These are phyloP conservation scores for Linnemannia hyalina DNA, from an alignment of 192 early-diverging fungal genomes.

Conservation along the genomic window DNA sequence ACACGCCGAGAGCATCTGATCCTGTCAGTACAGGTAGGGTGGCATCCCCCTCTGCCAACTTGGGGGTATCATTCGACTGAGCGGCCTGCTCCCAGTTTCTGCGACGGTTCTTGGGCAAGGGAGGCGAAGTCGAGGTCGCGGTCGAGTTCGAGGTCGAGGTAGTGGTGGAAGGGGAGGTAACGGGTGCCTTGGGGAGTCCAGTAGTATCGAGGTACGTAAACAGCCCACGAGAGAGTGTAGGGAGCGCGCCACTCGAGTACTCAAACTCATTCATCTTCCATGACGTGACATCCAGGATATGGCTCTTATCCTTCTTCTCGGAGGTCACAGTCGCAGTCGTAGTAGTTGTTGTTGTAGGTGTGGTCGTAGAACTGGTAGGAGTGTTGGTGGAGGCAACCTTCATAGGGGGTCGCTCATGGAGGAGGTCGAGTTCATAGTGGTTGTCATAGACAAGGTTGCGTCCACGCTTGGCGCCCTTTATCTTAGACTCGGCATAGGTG, in stretches of 20 bases:
- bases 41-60: background rate
- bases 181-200: background rate
- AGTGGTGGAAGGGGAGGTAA: background rate
- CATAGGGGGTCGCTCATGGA: constrained; percentile 6
- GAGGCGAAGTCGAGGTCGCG: too few relatives aligned
- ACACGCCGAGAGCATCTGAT: constrained; percentile 37
- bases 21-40: background rate
- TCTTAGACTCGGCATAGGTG: constrained; percentile 24
- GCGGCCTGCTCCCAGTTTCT: background rate
- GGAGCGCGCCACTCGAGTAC: constrained; percentile 78
- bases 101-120: background rate
- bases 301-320: background rate
- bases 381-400: background rate
- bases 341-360: background rate
- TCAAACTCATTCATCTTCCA: constrained; percentile 81
- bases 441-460: constrained; percentile 45
- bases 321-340: background rate
- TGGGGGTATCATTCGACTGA: background rate
- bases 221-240: constrained; percentile 85
- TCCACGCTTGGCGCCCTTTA: constrained; percentile 8
- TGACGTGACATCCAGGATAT: constrained; percentile 30
- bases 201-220: constrained; percentile 69
- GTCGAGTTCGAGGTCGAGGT: background rate
- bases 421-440: constrained; percentile 25
- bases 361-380: too few relatives aligned